phyloP scores from a whole-genome alignment of 441 rosid genomes.

The Euphorbia celastroides region DNA sequence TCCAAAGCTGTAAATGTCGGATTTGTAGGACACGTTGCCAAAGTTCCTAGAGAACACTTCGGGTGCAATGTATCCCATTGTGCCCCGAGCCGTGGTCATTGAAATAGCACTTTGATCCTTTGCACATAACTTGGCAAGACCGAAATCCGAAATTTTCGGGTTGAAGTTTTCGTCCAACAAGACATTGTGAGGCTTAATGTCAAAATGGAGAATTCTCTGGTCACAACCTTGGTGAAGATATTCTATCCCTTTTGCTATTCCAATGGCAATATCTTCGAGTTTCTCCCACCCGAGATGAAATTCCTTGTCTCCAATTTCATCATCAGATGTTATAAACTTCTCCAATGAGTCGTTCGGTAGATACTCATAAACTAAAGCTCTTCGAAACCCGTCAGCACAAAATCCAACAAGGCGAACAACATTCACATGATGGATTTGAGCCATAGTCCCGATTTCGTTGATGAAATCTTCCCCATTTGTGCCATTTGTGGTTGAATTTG shows the following conservation, averaged over 20 bases:
- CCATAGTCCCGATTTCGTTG: constrained; percentile 28
- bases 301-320: neutral
- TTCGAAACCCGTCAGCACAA: constrained; percentile 28
- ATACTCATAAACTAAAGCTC: constrained; percentile 28
- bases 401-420: constrained; percentile 25
- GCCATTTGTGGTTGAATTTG: constrained; percentile 20
- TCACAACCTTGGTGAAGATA: constrained; percentile 32
- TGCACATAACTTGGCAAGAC: constrained; percentile 25
- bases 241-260: constrained; percentile 25
- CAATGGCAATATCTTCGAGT: constrained; percentile 21
- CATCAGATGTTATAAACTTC: constrained; percentile 18
- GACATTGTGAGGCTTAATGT: constrained; percentile 27
- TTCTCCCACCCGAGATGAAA: constrained; percentile 20
- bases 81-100: constrained; percentile 29
- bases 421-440: constrained; percentile 26
- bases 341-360: constrained; percentile 15
- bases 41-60: constrained; percentile 28
- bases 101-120: constrained; percentile 29
- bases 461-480: constrained; percentile 25
- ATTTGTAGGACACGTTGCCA: constrained; percentile 20
- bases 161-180: constrained; percentile 16
- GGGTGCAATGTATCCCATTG: constrained; percentile 27
- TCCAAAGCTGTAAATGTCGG: constrained; percentile 26
- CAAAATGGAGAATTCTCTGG: constrained; percentile 29
- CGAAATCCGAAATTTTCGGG: constrained; percentile 28